Evolutionary conservation across 768 basidiomycete genomes (phyloP).

Genomic region (Kwoniella dejecticola): DNA sequence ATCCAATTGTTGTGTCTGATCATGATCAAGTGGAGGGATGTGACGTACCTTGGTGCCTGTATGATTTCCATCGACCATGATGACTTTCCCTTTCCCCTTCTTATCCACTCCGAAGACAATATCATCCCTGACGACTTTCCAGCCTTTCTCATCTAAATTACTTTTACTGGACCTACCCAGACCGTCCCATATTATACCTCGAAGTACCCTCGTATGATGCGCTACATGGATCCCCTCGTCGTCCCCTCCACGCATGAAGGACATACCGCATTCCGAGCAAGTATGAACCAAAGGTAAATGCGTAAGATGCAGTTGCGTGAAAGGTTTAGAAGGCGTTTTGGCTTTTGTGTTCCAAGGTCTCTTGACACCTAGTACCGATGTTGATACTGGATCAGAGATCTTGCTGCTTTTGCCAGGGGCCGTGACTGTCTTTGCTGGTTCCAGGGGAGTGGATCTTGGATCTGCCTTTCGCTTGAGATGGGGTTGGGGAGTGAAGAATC

Average conservation of each 20-base stretch:
- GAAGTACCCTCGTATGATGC: slow-evolving; percentile 47
- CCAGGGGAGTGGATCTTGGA: slow-evolving; percentile 19
- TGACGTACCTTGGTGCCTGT: slow-evolving; percentile 40
- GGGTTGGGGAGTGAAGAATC: slow-evolving; percentile 31
- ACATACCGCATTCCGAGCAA: slow-evolving; percentile 50
- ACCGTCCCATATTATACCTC: slow-evolving; percentile 51
- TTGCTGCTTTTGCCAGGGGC: too few relatives aligned
- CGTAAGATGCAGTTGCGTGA: slow-evolving; percentile 42
- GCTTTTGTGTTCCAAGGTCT: background rate
- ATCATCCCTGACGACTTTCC: slow-evolving; percentile 35
- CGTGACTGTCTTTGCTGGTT: background rate
- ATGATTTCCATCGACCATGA: slow-evolving; percentile 38
- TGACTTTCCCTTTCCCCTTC: slow-evolving; percentile 33
- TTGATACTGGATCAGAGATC: background rate
- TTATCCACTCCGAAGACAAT: slow-evolving; percentile 27
- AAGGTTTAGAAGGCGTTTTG: background rate
- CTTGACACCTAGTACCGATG: background rate
- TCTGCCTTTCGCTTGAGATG: slow-evolving; percentile 7
- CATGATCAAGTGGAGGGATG: too few relatives aligned
- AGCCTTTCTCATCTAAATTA: slow-evolving; percentile 25
- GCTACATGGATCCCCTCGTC: slow-evolving; percentile 42
- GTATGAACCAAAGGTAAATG: slow-evolving; percentile 46
- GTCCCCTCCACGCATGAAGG: slow-evolving; percentile 49
- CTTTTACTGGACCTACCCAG: slow-evolving; percentile 26
- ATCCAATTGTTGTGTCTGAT: too few relatives aligned